Evolutionary conservation across 2,329 filamentous ascomycete species (phyloP), one percentile per base, ranked within the genome.

Genomic region (Microdochium nivale): DNA sequence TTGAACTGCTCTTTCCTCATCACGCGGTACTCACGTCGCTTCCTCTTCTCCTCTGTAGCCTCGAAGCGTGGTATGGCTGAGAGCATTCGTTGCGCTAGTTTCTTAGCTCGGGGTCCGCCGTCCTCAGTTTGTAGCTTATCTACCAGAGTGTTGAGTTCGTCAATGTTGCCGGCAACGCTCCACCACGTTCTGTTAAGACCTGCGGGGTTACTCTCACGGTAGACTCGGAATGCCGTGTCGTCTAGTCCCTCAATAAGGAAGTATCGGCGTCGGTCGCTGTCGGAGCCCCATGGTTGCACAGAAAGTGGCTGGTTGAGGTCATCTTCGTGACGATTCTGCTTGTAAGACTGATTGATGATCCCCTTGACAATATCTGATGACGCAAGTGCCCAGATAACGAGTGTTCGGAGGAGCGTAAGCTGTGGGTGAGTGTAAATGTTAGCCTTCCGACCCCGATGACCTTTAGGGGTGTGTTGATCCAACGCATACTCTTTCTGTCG

Each of bases 21-120:
- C 64, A 89, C 81, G 16, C 94, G 86, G 63, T 99, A 97, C 62
- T 99, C 94, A 53, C 94, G 87, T 46, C 91, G 87, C 68, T 86
- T 90, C 51, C 94, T 88, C 79, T 96, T 97, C 88, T 95, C 90
- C 70, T 97, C 91, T 4, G 90, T 91, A 33, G 87, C 89, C 68
- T 97, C 92, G 60, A 99, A 96, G 32, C 90, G 84, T 32, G 91
- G 89, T 32, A 97, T 81, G 11, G 90, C 91, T 50, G 82, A 79
- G 33, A 78, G 68, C 62, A 99, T 95, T 66, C 84, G 88, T 59
- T 86, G 82, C 54, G 87, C 84, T 32, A 97, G 76, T 53, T 84
- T 82, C 62, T 83, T 87, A 1, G 92, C 89, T 64, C 89, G 87
- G 49, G 87, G 89, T 1, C 87, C 87, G 50, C 87, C 88, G 60